phyloP scores from a whole-genome alignment of 768 basidiomycete species.

The Podaxis sp. region DNA sequence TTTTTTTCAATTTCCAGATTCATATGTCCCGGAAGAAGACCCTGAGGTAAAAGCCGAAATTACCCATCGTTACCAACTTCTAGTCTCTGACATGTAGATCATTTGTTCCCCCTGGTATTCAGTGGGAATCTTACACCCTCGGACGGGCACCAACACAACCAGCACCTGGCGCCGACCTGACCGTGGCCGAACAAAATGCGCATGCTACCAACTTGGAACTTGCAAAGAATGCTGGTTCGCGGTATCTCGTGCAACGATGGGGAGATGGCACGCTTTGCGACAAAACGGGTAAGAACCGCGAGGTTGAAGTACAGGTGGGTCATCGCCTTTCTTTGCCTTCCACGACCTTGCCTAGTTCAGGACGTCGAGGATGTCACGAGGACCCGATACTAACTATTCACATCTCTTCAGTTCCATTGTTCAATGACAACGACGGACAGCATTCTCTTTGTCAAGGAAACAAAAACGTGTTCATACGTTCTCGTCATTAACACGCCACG shows the following conservation, averaged over 20 bases:
- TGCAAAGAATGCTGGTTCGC: slow-evolving; percentile 73
- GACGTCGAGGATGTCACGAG: slow-evolving; percentile 14
- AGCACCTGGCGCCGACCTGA: slow-evolving; percentile 63
- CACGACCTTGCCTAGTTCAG: slow-evolving; percentile 9
- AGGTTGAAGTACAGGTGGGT: slow-evolving; percentile 92
- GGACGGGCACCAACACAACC: slow-evolving; percentile 65
- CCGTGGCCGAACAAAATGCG: slow-evolving; percentile 64
- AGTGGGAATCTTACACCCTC: slow-evolving; percentile 80
- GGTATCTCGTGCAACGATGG: slow-evolving; percentile 93
- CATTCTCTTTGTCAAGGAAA: slow-evolving; percentile 89
- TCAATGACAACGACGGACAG: slow-evolving; percentile 92
- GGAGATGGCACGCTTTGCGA: slow-evolving; percentile 91
- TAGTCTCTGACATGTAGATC: slow-evolving; percentile 12
- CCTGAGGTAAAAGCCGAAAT: slow-evolving; percentile 50
- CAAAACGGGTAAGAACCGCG: slow-evolving; percentile 83
- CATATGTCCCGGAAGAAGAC: slow-evolving; percentile 83
- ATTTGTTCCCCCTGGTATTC: slow-evolving; percentile 16
- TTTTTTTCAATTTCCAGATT: slow-evolving; percentile 43
- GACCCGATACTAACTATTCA: slow-evolving; percentile 17
- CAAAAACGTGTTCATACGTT: slow-evolving; percentile 92
- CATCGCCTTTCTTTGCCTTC: slow-evolving; percentile 18
- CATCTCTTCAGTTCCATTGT: slow-evolving; percentile 78
- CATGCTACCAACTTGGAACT: slow-evolving; percentile 72
- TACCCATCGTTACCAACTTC: slow-evolving; percentile 29
- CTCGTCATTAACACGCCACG: slow-evolving; percentile 94